A percentile compares a stretch with the other conserved stretches of the same genome.
phyloP scores from a whole-genome alignment of 495 filamentous ascomycete species.

The Annulohypoxylon maeteangense region DNA sequence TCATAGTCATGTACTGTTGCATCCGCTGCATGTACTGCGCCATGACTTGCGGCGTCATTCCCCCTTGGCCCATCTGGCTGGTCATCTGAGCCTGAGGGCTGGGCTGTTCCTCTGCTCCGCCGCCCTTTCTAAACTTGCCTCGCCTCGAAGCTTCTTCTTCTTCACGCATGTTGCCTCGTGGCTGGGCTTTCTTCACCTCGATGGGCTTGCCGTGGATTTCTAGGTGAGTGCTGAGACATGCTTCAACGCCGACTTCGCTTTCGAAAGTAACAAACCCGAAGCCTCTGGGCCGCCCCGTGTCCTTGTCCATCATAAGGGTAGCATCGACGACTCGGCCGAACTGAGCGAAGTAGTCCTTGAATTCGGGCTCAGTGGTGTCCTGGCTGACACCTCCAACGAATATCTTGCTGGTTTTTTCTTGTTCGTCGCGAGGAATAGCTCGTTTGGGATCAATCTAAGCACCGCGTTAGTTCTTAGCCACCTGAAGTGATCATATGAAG shows the following conservation, averaged over 20 bases:
- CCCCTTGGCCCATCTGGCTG: conserved; percentile 61
- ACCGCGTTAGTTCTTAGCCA: conserved; percentile 17
- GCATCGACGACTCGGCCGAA: conserved; percentile 97
- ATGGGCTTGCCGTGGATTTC: conserved; percentile 95
- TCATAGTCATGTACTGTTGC: conserved; percentile 94
- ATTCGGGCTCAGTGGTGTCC: conserved; percentile 94
- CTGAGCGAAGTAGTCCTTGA: conserved; percentile 94
- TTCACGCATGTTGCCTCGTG: conserved; percentile 91
- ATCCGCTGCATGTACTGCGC: conserved; percentile 97
- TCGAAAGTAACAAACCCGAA: conserved; percentile 99
- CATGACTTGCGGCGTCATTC: conserved; percentile 96
- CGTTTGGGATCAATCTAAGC: conserved; percentile 94
- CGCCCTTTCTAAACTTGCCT: conserved; percentile 64
- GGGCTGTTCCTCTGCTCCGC: conserved; percentile 52
- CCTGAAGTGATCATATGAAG: neutral
- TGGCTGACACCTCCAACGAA: conserved; percentile 98
- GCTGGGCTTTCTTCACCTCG: conserved; percentile 98
- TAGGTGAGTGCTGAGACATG: conserved; percentile 79
- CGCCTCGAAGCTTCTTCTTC: conserved; percentile 82
- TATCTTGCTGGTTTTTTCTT: conserved; percentile 97
- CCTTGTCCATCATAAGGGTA: conserved; percentile 99
- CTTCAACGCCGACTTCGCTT: conserved; percentile 93
- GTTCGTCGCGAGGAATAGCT: conserved; percentile 96
- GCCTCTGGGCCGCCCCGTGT: conserved; percentile 92
- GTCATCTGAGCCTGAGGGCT: conserved; percentile 54